These are phyloP conservation scores for Cutaneotrichosporon spelunceum DNA, from an alignment of 1,284 basidiomycete genomes.

Conservation along the genomic window DNA sequence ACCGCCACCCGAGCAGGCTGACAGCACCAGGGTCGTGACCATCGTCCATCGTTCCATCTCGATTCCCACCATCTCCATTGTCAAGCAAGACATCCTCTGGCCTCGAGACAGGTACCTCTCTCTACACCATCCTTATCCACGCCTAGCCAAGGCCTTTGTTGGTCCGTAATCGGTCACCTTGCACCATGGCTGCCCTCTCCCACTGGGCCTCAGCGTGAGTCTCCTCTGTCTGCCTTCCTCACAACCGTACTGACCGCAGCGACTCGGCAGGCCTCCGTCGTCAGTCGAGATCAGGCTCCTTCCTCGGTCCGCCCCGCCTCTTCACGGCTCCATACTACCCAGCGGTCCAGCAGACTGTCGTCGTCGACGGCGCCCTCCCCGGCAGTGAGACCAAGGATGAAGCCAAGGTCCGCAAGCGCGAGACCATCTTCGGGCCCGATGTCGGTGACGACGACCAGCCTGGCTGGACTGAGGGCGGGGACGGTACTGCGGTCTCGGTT, in stretches of 20 bases:
- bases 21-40: too few relatives aligned
- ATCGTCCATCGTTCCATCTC: background rate
- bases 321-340: constrained; percentile 13
- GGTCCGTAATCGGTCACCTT: background rate
- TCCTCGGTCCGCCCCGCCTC: constrained; percentile 7
- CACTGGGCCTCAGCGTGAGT: constrained; percentile 7
- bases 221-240: background rate
- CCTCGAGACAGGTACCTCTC: background rate
- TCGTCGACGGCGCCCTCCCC: constrained; percentile 40
- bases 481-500: constrained; percentile 60
- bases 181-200: constrained; percentile 1
- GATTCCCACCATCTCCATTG: background rate
- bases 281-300: constrained; percentile 10
- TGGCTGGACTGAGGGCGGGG: constrained; percentile 40
- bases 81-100: too few relatives aligned
- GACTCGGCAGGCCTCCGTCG: background rate
- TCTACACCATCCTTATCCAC: background rate
- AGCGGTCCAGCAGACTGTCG: constrained; percentile 43
- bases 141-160: background rate
- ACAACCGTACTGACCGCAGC: background rate
- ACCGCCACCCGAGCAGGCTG: background rate
- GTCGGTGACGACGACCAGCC: constrained; percentile 59
- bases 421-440: constrained; percentile 69
- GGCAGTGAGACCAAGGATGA: constrained; percentile 27
- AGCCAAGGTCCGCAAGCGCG: constrained; percentile 55